Conservation (phyloP, 2,329 filamentous ascomycete species). For the Verticillium alfalfae region DNA sequence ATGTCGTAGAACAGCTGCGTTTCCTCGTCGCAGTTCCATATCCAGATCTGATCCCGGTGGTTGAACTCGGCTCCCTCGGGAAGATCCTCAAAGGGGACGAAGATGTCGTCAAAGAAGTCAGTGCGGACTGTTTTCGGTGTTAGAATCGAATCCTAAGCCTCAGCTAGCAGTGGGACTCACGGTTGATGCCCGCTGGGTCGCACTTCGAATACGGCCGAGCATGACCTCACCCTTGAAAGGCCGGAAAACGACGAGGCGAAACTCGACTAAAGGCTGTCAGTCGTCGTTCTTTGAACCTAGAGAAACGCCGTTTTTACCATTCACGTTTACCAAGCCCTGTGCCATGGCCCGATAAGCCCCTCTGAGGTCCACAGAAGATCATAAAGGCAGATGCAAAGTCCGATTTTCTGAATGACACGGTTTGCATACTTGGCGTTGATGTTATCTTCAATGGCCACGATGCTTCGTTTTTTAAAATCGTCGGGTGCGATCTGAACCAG, state of each 20-base stretch:
- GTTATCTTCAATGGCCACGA: conserved; percentile 86
- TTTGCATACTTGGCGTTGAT: conserved; percentile 97
- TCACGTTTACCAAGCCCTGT: conserved; percentile 92
- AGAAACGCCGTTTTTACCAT: conserved; percentile 50
- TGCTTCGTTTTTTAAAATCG: conserved; percentile 79
- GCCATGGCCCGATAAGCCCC: conserved; percentile 88
- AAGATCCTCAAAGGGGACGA: conserved; percentile 68
- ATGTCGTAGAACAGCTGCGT: conserved; percentile 76
- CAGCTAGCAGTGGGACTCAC: conserved; percentile 29
- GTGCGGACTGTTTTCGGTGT: conserved; percentile 54
- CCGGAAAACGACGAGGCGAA: conserved; percentile 87
- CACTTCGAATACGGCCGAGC: conserved; percentile 74
- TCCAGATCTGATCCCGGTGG: conserved; percentile 72
- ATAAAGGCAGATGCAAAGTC: conserved; percentile 89
- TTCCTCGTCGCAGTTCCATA: conserved; percentile 72
- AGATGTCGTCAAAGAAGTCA: conserved; percentile 93
- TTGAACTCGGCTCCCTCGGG: conserved; percentile 73
- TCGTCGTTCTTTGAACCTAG: neutral
- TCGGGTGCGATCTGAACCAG: conserved; percentile 87
- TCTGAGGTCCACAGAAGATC: conserved; percentile 87
- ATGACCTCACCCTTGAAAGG: conserved; percentile 95
- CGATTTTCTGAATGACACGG: conserved; percentile 90
- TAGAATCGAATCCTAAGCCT: no score
- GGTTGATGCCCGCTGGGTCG: conserved; percentile 67
- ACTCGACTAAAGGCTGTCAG: conserved; percentile 61